Percentiles rank a stretch among this genome's conserved stretches.
Conservation (phyloP, 2,329 filamentous ascomycete genomes). For the Diaporthe sp. region DNA sequence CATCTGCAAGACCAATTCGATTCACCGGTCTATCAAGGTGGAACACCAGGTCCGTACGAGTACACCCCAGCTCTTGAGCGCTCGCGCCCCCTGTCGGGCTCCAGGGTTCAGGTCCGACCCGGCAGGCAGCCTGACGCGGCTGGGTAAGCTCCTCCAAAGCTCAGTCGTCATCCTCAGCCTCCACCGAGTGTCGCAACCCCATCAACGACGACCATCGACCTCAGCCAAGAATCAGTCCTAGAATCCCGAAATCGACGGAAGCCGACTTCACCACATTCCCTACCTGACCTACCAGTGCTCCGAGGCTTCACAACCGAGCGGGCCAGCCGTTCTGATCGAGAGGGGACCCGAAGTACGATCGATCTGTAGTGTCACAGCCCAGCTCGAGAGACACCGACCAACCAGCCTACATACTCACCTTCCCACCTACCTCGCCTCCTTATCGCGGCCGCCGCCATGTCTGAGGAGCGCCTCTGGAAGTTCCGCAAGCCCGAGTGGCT, state of each 20-base stretch:
- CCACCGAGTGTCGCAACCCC: slow-evolving; percentile 2
- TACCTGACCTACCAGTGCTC: not conserved
- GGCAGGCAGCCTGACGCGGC: slow-evolving; percentile 32
- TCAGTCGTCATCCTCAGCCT: slow-evolving; percentile 43
- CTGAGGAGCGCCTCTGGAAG: slow-evolving; percentile 77
- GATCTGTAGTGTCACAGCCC: not conserved
- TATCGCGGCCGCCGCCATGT: slow-evolving; percentile 62
- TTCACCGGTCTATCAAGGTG: not conserved
- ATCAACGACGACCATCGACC: slow-evolving; percentile 22
- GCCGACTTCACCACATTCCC: not conserved
- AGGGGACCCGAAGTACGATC: not conserved
- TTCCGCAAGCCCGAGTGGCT: slow-evolving; percentile 77
- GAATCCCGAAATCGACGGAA: not conserved
- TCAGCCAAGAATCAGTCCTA: slow-evolving; percentile 1
- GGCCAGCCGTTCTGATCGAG: not conserved
- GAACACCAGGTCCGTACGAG: not conserved
- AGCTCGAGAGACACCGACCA: not conserved
- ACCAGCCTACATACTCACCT: not conserved
- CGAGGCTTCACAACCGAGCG: not conserved
- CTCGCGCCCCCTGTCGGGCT: not conserved
- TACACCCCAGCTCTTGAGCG: not conserved
- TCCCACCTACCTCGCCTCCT: not conserved
- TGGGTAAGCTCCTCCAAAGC: slow-evolving; percentile 33
- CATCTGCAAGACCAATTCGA: not conserved
- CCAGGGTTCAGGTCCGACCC: slow-evolving; percentile 37